A percentile compares a stretch with the other conserved stretches of the same genome.
Conservation (phyloP, 2,329 filamentous ascomycete genomes). For the Incumbomyces lentus region DNA sequence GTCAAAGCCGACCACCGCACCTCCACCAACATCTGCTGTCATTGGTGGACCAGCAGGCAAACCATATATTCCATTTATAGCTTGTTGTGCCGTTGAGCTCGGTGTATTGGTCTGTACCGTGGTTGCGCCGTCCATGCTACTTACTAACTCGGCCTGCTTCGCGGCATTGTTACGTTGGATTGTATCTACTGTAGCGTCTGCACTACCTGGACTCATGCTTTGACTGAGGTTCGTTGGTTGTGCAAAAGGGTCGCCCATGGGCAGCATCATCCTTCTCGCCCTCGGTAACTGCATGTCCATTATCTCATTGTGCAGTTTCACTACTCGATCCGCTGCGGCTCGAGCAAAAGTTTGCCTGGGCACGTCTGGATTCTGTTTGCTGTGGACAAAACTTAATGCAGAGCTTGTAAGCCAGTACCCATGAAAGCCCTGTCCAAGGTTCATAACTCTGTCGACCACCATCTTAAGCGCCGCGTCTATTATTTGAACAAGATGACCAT, state of each 20-base stretch:
- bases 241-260: neutral
- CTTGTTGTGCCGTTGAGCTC: neutral
- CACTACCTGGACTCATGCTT: neutral
- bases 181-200: neutral
- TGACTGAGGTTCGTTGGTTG: neutral
- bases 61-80: neutral
- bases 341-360: constrained; percentile 16
- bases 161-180: neutral
- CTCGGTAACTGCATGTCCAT: constrained; percentile 4
- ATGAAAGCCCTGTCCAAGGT: constrained; percentile 27
- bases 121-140: neutral
- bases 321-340: constrained; percentile 20
- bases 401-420: constrained; percentile 28
- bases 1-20: neutral
- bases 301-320: constrained; percentile 1
- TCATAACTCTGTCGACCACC: constrained; percentile 26
- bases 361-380: constrained; percentile 19
- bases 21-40: neutral
- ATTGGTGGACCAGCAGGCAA: neutral
- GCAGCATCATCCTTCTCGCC: constrained; percentile 3
- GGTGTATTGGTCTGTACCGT: neutral
- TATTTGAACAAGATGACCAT: constrained; percentile 4
- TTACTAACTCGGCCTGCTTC: too few species aligned
- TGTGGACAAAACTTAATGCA: constrained; percentile 24
- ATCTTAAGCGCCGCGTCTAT: constrained; percentile 23